Evolutionary conservation across 352 stramenopile genomes (phyloP).

Genomic region (Pythium phragmiticola): DNA sequence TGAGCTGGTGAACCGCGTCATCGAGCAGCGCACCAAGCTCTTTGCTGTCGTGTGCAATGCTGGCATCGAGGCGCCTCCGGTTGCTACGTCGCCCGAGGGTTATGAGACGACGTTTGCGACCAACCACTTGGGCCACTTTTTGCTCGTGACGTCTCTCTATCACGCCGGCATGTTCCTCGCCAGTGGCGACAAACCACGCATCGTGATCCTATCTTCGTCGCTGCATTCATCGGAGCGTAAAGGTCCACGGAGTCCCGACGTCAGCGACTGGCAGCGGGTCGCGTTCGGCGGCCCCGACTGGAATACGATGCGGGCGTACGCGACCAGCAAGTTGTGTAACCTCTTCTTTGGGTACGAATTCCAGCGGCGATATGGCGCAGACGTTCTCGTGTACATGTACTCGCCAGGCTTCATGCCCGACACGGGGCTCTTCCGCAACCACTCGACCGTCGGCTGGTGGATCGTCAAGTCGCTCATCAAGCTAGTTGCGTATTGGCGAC

Average conservation of each 20-base stretch:
- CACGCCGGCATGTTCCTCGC: conserved; percentile 27
- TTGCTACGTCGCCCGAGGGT: conserved; percentile 24
- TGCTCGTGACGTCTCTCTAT: conserved; percentile 32
- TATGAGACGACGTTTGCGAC: conserved; percentile 44
- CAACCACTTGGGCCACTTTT: conserved; percentile 44
- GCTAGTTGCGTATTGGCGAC: conserved; percentile 21
- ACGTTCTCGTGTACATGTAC: conserved; percentile 38
- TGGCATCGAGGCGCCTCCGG: conserved; percentile 30
- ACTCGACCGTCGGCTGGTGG: conserved; percentile 28
- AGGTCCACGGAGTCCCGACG: conserved; percentile 23
- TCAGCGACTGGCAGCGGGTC: conserved; percentile 36
- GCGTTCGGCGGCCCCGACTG: conserved; percentile 30
- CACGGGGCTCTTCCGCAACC: conserved; percentile 40
- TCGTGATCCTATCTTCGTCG: conserved; percentile 41
- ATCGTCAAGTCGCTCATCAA: conserved; percentile 36
- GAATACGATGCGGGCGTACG: conserved; percentile 29
- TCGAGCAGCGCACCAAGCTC: conserved; percentile 26
- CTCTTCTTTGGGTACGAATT: conserved; percentile 46
- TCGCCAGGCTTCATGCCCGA: conserved; percentile 36
- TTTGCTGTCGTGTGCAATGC: conserved; percentile 44
- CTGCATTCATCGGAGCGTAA: conserved; percentile 26
- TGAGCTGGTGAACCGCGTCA: conserved; percentile 24
- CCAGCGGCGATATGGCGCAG: conserved; percentile 25
- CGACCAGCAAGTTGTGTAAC: conserved; percentile 46
- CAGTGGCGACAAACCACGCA: conserved; percentile 13